Evolutionary conservation across 2,329 filamentous ascomycete genomes (phyloP).

Genomic region (Sphaerulina musiva): DNA sequence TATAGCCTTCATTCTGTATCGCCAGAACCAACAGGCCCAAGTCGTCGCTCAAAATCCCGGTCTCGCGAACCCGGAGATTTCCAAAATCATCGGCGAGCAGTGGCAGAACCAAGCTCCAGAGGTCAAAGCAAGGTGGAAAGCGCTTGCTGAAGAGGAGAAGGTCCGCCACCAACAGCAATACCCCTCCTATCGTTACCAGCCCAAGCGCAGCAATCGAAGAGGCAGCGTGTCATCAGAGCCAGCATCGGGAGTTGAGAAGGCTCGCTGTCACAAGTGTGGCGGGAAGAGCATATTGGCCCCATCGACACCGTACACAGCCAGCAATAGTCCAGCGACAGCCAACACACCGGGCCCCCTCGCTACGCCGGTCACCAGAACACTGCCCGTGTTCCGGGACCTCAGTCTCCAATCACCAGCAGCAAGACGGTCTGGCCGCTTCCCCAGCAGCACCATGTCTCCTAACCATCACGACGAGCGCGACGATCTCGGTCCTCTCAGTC

Average conservation of each 20-base stretch:
- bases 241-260: conserved; percentile 35
- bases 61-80: conserved; percentile 89
- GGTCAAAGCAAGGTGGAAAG: conserved; percentile 79
- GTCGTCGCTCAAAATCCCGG: conserved; percentile 80
- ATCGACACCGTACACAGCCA: conserved; percentile 46
- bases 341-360: conserved; percentile 28
- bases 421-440: conserved; percentile 23
- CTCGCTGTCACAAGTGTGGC: conserved; percentile 63
- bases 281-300: conserved; percentile 60
- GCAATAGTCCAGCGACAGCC: conserved; percentile 27
- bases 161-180: conserved; percentile 80
- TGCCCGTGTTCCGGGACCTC: conserved; percentile 33
- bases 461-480: conserved; percentile 33
- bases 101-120: conserved; percentile 73
- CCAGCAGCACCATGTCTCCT: conserved; percentile 32
- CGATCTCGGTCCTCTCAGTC: conserved; percentile 43
- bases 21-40: conserved; percentile 79
- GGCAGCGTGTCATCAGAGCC: conserved; percentile 31
- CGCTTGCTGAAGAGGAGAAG: conserved; percentile 88
- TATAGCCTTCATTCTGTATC: conserved; percentile 93
- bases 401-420: conserved; percentile 32
- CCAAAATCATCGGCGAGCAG: conserved; percentile 90
- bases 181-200: conserved; percentile 90
- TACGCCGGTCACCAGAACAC: conserved; percentile 33
- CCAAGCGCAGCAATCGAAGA: conserved; percentile 52